Base-by-base conservation (phyloP, 192 early-diverging fungal genomes). In the Coemansia sp. region DNA sequence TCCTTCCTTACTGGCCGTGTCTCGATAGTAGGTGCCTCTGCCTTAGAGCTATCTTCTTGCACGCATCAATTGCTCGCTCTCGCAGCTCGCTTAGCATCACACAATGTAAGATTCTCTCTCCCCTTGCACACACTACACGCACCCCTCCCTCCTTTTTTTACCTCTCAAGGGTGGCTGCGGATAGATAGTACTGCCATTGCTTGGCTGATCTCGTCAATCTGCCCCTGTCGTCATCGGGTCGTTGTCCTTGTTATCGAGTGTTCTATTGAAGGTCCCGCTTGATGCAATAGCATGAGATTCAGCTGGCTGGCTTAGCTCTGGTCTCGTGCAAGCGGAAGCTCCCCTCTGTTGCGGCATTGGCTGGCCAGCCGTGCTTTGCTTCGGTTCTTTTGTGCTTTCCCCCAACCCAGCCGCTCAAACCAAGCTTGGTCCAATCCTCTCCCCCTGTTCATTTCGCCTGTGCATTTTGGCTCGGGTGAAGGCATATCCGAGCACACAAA, bases 201-300 rank as follows among this genome's bases (percentile, higher is more conserved):
- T 9, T 27, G 47, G 47, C 47, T 27, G 47, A 4, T 49, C 47
- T 27, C n/a, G n/a, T n/a, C n/a, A n/a, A n/a, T n/a, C n/a, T n/a
- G n/a, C n/a, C n/a, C n/a, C n/a, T n/a, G n/a, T n/a, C n/a, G n/a
- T n/a, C n/a, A n/a, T n/a, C n/a, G n/a, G n/a, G n/a, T 35, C 32
- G 32, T 35, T 35, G 32, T 35, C 7, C 32, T 35, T 5, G 32
- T 5, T 5, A 35, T 35, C 32, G 7, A 54, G 15, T 15, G 25
- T 31, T 14, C 51, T 54, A 3, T 49, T 49, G 47, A 54, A 27
- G 51, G 3, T 14, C 51, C 27, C 3, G 29, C 51, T 15, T 31
- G 51, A 54, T 54, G 51, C 25, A 54, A 54, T 31, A 54, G 51
- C 29, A 25, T 54, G 51, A 25, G 27, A 54, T 54, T 54, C 25